Conservation (phyloP, 2,329 filamentous ascomycete genomes). For the Nannizzia gypsea region DNA sequence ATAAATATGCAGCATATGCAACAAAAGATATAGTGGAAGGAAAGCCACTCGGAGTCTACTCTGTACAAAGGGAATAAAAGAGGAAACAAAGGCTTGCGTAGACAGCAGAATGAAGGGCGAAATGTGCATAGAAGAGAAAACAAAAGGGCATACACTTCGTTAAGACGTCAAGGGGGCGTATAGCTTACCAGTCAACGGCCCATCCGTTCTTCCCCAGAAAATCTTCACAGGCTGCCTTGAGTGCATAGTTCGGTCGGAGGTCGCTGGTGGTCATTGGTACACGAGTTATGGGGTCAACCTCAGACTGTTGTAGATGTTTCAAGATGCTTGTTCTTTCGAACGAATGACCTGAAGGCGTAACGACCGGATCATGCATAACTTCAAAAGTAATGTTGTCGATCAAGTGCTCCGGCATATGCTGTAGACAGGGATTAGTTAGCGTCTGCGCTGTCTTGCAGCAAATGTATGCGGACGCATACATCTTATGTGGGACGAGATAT, state of each 20-base stretch:
- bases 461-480: background rate
- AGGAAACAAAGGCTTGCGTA: background rate
- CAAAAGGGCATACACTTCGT: background rate
- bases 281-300: slow-evolving; percentile 72
- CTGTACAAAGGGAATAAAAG: background rate
- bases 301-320: slow-evolving; percentile 66
- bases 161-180: background rate
- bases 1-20: background rate
- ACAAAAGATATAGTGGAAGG: background rate
- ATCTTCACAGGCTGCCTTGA: slow-evolving; percentile 72
- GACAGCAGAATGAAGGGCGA: background rate
- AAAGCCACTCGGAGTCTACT: background rate
- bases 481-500: too few relatives aligned
- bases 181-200: slow-evolving; percentile 70
- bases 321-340: slow-evolving; percentile 80
- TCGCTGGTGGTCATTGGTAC: slow-evolving; percentile 58
- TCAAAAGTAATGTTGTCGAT: slow-evolving; percentile 40
- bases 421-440: background rate
- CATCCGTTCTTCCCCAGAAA: slow-evolving; percentile 81
- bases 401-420: slow-evolving; percentile 39
- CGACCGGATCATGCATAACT: slow-evolving; percentile 41
- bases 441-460: background rate
- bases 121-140: background rate
- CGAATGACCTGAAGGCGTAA: slow-evolving; percentile 66
- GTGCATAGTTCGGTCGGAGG: slow-evolving; percentile 65